Base-by-base conservation (phyloP, 768 basidiomycete genomes). In the Psilocybe sp. region DNA sequence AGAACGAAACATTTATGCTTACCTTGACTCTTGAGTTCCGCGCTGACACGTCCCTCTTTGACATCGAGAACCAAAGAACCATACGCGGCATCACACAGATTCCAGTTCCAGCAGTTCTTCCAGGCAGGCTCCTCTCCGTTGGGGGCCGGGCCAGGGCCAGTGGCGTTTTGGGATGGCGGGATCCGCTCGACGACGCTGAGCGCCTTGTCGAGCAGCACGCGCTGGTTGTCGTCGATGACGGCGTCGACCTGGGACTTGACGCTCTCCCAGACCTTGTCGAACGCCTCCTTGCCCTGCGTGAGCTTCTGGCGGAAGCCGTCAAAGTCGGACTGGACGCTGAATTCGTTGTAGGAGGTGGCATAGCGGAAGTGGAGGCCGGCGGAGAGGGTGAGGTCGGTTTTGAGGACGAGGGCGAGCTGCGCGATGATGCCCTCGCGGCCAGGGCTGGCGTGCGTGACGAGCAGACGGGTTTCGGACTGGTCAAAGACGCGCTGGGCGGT, bases 31-130 rank as follows among this genome's bases (percentile, higher is more conserved):
- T 88, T 95, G 53, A 95, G 77, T 64, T 98, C 95, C 0, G 88
- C 87, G 50, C 91, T 94, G 40, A 99, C 82, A 43, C 95, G 77
- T 6, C 96, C 94, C 51, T 98, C 95, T 59, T 88, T 88, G 59
- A 98, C 72, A 57, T 97, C 93, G 40, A 99, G 72, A 1, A 97
- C 73, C 32, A 99, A 77, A 10, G 84, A 84, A 1, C 97, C 96
- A 53, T 87, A 97, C 2, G 93, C 90, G 5, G 96, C 96, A 59
- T 99, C 97, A 55, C 94, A 94, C 38, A 98, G 71, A 61, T 98
- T 96, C 96, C 96, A 97, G 65, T 97, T 93, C 96, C 96, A 98
- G 65, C 92, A 93, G 65, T 97, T 98, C 70, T 98, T 99, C 97
- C 97, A 99, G 0, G 91, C 85, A 3, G 87, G 84, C 59, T 98